phyloP scores from a whole-genome alignment of 2,329 filamentous ascomycete species.

The Colletotrichum sp. region DNA sequence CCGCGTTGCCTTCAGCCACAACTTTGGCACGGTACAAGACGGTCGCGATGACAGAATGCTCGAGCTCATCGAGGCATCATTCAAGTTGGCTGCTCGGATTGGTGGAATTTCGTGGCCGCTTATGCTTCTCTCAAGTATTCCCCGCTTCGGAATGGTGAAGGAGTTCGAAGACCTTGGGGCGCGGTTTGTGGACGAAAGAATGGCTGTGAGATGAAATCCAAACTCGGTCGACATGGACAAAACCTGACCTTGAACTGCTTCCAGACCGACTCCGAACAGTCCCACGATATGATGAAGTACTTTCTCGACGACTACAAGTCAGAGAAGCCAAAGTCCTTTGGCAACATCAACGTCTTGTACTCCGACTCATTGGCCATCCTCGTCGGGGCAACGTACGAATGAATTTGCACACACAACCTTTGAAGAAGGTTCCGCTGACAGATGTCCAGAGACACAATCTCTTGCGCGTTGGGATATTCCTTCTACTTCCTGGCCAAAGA shows the following conservation, averaged over 20 bases:
- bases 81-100: conserved; percentile 19
- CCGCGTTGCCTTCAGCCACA: conserved; percentile 27
- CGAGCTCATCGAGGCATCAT: conserved; percentile 24
- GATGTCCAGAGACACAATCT: conserved; percentile 19
- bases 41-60: conserved; percentile 28
- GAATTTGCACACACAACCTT: fast-evolving
- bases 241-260: background rate
- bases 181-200: conserved; percentile 32
- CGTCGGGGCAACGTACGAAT: conserved; percentile 25
- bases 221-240: too few relatives aligned
- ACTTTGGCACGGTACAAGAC: conserved; percentile 27
- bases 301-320: conserved; percentile 26
- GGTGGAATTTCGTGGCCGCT: conserved; percentile 29
- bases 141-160: conserved; percentile 10
- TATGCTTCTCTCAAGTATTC: conserved; percentile 12
- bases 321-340: conserved; percentile 26
- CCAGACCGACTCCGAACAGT: conserved; percentile 21
- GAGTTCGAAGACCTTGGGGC: conserved; percentile 52
- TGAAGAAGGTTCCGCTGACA: background rate
- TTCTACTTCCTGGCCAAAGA: conserved; percentile 23
- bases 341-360: conserved; percentile 25
- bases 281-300: conserved; percentile 29
- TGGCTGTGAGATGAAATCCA: conserved; percentile 1
- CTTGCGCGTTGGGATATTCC: conserved; percentile 12
- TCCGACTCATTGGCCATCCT: conserved; percentile 25